phyloP scores from a whole-genome alignment of 108 stramenopile genomes.

The Mayamaea pseudoterrestris region DNA sequence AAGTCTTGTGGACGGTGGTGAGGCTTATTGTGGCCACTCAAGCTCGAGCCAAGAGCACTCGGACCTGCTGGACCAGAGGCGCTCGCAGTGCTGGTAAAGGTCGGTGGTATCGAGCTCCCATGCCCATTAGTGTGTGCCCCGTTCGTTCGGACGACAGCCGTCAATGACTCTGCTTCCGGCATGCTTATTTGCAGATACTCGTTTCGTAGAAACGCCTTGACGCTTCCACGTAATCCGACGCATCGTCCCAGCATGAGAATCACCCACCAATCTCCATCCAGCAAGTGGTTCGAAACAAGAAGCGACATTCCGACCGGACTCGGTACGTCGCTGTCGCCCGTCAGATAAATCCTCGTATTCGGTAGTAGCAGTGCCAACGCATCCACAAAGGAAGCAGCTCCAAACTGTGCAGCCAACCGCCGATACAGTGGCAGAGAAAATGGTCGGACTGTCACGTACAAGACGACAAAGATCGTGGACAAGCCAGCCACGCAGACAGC shows the following conservation, averaged over 20 bases:
- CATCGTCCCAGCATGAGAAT: slow-evolving; percentile 60
- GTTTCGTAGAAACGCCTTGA: slow-evolving; percentile 57
- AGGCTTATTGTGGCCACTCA: background rate
- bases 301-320: slow-evolving; percentile 53
- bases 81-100: too few species aligned
- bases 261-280: slow-evolving; percentile 60
- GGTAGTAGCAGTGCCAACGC: slow-evolving; percentile 51
- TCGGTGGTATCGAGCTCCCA: too few species aligned
- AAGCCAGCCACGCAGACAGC: slow-evolving; percentile 18
- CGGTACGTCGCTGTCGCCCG: slow-evolving; percentile 70
- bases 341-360: slow-evolving; percentile 40
- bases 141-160: background rate
- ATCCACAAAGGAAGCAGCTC: slow-evolving; percentile 38
- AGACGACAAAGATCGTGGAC: slow-evolving; percentile 17
- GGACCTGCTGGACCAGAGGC: too few species aligned
- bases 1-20: slow-evolving; percentile 11
- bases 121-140: too few species aligned
- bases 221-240: slow-evolving; percentile 50
- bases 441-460: slow-evolving; percentile 41
- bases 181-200: slow-evolving; percentile 30
- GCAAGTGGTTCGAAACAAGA: slow-evolving; percentile 53
- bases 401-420: slow-evolving; percentile 27
- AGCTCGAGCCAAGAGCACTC: background rate
- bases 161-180: background rate
- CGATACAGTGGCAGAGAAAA: slow-evolving; percentile 40